These are phyloP conservation scores for Talaromyces amestolkiae DNA, from an alignment of 2,329 filamentous ascomycete genomes.

Conservation along the genomic window DNA sequence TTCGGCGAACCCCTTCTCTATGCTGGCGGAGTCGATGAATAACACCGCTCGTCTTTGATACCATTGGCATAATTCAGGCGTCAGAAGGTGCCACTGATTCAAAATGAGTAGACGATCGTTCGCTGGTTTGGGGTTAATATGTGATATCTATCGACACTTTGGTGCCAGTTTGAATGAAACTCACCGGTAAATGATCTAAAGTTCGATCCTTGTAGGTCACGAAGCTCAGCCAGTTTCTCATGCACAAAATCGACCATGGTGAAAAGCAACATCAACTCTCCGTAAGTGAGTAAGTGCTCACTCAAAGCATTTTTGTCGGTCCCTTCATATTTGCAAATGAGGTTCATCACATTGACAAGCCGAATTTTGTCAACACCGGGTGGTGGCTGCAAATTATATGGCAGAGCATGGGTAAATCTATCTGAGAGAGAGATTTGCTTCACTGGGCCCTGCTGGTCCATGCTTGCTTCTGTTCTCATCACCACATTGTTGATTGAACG, in stretches of 20 bases:
- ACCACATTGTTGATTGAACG: background rate
- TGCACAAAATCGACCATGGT: constrained; percentile 9
- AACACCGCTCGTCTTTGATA: constrained; percentile 7
- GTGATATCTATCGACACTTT: background rate
- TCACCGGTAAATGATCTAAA: background rate
- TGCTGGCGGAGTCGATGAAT: background rate
- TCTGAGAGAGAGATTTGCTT: background rate
- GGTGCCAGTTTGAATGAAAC: background rate
- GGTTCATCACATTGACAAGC: constrained; percentile 1
- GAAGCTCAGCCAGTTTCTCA: constrained; percentile 1
- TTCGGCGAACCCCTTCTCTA: background rate
- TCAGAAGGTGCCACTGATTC: background rate
- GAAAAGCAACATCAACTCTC: background rate
- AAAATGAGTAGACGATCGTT: background rate
- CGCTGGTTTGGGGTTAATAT: background rate
- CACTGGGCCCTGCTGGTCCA: background rate
- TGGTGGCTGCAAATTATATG: background rate
- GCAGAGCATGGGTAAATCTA: background rate
- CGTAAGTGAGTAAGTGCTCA: background rate
- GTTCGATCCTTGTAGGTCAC: background rate
- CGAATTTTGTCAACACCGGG: background rate
- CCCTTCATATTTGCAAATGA: background rate
- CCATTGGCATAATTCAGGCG: background rate
- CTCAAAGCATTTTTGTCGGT: background rate
- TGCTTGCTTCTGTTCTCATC: background rate